Evolutionary conservation across 129 eudicot genomes (phyloP).

Genomic region (Flaveria brownii): DNA sequence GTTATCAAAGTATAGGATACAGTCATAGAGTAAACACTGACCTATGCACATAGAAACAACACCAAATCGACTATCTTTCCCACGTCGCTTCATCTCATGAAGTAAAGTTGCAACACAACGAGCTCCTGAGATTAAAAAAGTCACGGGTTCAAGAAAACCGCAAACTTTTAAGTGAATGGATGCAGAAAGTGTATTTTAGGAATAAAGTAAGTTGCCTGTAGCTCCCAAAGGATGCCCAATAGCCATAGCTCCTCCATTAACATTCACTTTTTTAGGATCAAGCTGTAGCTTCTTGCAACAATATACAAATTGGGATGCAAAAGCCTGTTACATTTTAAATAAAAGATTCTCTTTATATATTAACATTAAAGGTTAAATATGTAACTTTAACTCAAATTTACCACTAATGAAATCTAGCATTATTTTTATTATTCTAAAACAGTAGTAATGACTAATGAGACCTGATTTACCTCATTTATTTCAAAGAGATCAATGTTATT

Average conservation of each 20-base stretch:
- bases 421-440: not conserved
- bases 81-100: slow-evolving; percentile 72
- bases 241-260: slow-evolving; percentile 78
- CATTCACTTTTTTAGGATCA: slow-evolving; percentile 60
- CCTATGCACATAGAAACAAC: slow-evolving; percentile 84
- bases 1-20: not conserved
- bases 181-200: slow-evolving; percentile 7
- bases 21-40: slow-evolving; percentile 23
- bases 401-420: not conserved
- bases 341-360: not conserved
- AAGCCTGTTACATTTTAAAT: slow-evolving; percentile 46
- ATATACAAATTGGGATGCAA: slow-evolving; percentile 75
- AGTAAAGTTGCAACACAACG: slow-evolving; percentile 79
- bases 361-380: not conserved
- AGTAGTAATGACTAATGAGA: not conserved
- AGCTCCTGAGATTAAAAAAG: slow-evolving; percentile 47
- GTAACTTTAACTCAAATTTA: slow-evolving; percentile 4
- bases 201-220: slow-evolving; percentile 44
- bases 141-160: not conserved
- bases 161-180: not conserved
- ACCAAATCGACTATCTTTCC: slow-evolving; percentile 65
- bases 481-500: slow-evolving; percentile 57
- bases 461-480: slow-evolving; percentile 61
- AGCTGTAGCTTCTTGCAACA: slow-evolving; percentile 64
- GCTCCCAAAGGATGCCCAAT: slow-evolving; percentile 81